Percentiles rank a stretch among this genome's conserved stretches.
phyloP scores from a whole-genome alignment of 1,284 basidiomycete species.

The Stygiomarasmius scandens region DNA sequence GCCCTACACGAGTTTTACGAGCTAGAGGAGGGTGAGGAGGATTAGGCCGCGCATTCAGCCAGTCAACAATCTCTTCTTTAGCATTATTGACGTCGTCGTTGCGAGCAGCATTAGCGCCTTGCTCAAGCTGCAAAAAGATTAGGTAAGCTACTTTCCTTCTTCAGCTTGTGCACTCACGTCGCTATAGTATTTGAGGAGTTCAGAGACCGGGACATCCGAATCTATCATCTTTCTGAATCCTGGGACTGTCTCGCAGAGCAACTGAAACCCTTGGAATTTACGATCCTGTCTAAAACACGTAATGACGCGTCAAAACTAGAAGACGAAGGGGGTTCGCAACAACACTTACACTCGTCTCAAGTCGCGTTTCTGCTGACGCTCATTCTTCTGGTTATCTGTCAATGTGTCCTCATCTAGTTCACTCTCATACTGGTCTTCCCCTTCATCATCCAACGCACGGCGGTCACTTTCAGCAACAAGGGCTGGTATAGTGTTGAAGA shows the following conservation, averaged over 20 bases:
- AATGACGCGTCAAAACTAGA: background rate
- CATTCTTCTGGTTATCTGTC: background rate
- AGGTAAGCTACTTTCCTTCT: background rate
- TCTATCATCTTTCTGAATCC: background rate
- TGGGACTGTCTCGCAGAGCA: background rate
- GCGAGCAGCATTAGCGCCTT: slow-evolving; percentile 15
- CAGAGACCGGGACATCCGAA: background rate
- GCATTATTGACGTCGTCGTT: slow-evolving; percentile 23
- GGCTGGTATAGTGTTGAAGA: background rate
- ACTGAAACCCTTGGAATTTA: background rate
- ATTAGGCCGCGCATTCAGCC: slow-evolving; percentile 22
- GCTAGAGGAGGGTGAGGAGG: slow-evolving; percentile 11
- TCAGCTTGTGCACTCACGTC: background rate
- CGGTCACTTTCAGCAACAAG: background rate
- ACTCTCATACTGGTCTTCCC: background rate
- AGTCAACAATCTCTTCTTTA: slow-evolving; percentile 18
- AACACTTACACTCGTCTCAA: background rate
- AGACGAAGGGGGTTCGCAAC: too few relatives aligned
- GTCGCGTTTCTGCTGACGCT: background rate
- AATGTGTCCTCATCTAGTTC: background rate
- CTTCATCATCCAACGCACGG: background rate
- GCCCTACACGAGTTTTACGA: slow-evolving; percentile 9
- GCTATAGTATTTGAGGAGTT: background rate
- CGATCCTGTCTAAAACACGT: background rate
- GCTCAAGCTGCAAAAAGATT: background rate